Evolutionary conservation across 768 basidiomycete species (phyloP), one percentile per base, ranked within the genome.

Genomic region (Mrakia gelida): DNA sequence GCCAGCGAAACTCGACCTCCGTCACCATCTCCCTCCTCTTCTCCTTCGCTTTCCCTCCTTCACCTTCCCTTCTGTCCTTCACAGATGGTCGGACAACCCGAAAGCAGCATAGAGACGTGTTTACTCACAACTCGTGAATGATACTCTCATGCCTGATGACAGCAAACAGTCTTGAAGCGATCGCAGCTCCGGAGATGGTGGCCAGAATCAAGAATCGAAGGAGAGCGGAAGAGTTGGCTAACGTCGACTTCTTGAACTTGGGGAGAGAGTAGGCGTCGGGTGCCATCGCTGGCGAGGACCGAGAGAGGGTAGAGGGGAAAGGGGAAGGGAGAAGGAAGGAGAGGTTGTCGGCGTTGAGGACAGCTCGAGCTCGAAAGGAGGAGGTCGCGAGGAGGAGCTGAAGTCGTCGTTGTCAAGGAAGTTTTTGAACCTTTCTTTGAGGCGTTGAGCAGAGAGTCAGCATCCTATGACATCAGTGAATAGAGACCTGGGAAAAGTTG

Each of bases 141-240:
- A 99, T 94, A 88, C 94, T 96, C 87, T 99, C 97, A 84, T 97
- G 98, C 81, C 98, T 93, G 80, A 98, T 87, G 82, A 99, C 97
- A 80, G 97, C 96, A 83, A 99, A 99, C 82, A 98, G 88, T 84
- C 97, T 91, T 78, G 95, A 96, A 49, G 95, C 91, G 82, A 98
- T 92, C 32, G 97, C 95, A 82, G 95, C 94, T 81, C 89, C 94
- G 75, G 94, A 94, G 82, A 98, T 98, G 83, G 96, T 87, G 23
- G 89, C 88, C 76, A 99, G 91, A 32, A 95, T 92, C 80, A 97
- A 88, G 80, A 96, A 94, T 80, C 93, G 91, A 81, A 99, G 87
- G 81, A 98, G 88, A 72, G 94, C 94, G 61, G 91, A 89, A n/a
- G 93, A 92, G 82, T 98, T 97, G 73, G 89, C 86, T 81, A 95